Conservation (phyloP, 176 grass and related monocot species). For the Rhynchospora pubera region DNA sequence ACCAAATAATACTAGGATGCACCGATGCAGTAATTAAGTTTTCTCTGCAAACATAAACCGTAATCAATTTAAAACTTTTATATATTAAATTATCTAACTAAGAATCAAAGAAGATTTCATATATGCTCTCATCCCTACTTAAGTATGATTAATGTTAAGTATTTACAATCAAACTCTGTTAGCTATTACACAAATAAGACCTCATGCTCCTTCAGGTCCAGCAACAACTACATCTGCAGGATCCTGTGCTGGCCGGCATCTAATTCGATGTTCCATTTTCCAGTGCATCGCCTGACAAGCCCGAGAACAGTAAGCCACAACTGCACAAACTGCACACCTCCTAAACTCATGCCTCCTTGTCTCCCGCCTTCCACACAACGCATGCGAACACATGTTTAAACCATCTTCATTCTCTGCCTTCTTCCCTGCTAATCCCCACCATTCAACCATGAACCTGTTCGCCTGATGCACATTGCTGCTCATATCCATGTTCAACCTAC, state of each 20-base stretch:
- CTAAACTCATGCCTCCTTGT: constrained; percentile 62
- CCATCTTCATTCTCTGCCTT: neutral
- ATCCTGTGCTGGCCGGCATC: constrained; percentile 24
- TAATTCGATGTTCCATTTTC: constrained; percentile 43
- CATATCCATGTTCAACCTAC: neutral
- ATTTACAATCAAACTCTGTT: constrained; percentile 6
- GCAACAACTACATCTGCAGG: constrained; percentile 5
- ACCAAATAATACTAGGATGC: neutral
- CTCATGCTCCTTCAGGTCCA: constrained; percentile 8
- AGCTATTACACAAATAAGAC: constrained; percentile 7
- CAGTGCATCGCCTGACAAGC: constrained; percentile 72
- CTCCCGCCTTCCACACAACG: constrained; percentile 41
- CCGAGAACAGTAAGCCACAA: constrained; percentile 55
- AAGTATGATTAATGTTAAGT: neutral
- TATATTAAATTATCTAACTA: neutral
- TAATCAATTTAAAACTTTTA: neutral
- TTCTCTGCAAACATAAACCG: neutral
- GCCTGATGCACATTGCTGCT: constrained; percentile 23
- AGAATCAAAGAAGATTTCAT: neutral
- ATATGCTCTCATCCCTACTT: neutral
- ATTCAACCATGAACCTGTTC: constrained; percentile 57
- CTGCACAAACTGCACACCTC: constrained; percentile 51
- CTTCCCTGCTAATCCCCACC: constrained; percentile 28
- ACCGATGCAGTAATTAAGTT: neutral
- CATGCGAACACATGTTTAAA: constrained; percentile 40